Percentiles rank a stretch among this genome's conserved stretches.
These are phyloP conservation scores for Iberis pinnata DNA, from an alignment of 345 rosid genomes.

Conservation along the genomic window DNA sequence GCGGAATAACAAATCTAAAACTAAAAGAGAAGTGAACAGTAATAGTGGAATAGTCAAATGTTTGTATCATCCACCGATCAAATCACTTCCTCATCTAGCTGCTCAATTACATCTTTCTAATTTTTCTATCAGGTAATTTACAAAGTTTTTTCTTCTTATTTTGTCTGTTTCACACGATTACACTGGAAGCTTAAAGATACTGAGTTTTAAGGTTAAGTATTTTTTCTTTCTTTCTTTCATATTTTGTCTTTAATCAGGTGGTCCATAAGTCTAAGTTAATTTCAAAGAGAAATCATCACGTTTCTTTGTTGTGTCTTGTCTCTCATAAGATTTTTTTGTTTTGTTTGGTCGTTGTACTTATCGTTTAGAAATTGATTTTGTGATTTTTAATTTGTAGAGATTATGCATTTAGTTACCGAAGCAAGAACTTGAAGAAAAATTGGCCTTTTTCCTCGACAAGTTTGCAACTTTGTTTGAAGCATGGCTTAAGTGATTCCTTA, in stretches of 20 bases:
- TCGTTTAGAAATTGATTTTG: not conserved
- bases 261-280: no score
- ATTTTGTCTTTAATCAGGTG: no score
- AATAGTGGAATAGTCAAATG: conserved; percentile 43
- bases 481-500: conserved; percentile 76
- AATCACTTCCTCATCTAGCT: conserved; percentile 41
- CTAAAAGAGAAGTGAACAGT: conserved; percentile 25
- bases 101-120: conserved; percentile 35
- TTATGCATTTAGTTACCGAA: conserved; percentile 65
- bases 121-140: conserved; percentile 89
- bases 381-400: conserved; percentile 63
- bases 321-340: conserved; percentile 19
- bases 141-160: no score
- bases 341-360: conserved; percentile 14
- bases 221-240: conserved; percentile 20
- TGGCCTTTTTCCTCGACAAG: conserved; percentile 86
- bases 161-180: no score
- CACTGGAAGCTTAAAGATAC: no score
- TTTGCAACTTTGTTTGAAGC: conserved; percentile 71
- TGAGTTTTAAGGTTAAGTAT: no score
- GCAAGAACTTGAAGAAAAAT: conserved; percentile 69
- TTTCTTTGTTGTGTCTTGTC: conserved; percentile 23
- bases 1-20: conserved; percentile 48
- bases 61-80: conserved; percentile 77
- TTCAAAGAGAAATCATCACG: no score